phyloP scores from a whole-genome alignment of 805 yeast species.

The Candida anglica region DNA sequence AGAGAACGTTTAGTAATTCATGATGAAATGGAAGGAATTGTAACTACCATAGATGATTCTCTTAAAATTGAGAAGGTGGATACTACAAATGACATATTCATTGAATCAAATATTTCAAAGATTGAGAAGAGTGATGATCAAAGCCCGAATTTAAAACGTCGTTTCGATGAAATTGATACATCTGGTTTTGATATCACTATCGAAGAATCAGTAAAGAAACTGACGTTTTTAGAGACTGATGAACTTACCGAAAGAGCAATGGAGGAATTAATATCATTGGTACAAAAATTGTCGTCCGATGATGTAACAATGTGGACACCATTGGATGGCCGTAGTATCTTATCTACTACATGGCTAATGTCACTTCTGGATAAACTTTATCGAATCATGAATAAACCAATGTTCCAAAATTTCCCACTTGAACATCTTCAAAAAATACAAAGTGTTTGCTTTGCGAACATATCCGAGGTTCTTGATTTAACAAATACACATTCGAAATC shows the following conservation, averaged over 20 bases:
- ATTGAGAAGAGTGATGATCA: no score
- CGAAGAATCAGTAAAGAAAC: neutral
- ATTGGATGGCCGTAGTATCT: no score
- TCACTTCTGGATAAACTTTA: conserved; percentile 20
- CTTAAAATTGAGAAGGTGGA: no score
- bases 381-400: conserved; percentile 17
- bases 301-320: no score
- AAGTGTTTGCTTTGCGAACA: conserved; percentile 17
- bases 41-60: no score
- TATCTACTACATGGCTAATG: conserved; percentile 7
- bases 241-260: conserved; percentile 13
- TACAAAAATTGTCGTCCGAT: neutral
- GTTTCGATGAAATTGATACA: neutral
- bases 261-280: neutral
- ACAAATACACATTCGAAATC: no score
- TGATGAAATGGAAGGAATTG: no score
- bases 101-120: no score
- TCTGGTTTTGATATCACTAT: no score
- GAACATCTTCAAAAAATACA: conserved; percentile 17
- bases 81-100: no score
- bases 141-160: conserved; percentile 3
- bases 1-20: no score
- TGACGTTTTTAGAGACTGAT: conserved; percentile 1
- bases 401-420: conserved; percentile 11
- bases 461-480: conserved; percentile 1